Conservation (phyloP, 768 basidiomycete genomes). For the Suillus subalutaceus region DNA sequence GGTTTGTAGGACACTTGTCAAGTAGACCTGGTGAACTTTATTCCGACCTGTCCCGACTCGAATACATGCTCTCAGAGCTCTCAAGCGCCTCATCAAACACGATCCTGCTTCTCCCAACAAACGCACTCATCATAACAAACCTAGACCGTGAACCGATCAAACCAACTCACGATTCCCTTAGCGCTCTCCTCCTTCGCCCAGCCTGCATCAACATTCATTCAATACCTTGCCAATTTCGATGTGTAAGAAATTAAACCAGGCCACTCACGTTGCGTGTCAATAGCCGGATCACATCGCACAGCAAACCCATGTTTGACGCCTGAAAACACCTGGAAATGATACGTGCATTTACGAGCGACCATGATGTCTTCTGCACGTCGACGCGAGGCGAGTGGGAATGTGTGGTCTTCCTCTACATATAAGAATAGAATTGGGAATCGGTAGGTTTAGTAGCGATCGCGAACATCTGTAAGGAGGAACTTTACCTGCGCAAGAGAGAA, state of each 20-base stretch:
- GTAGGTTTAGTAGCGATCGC: not conserved
- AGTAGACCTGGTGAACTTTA: too few relatives aligned
- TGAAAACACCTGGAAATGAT: constrained; percentile 60
- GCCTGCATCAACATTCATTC: constrained; percentile 33
- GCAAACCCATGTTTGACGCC: constrained; percentile 35
- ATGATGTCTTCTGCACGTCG: constrained; percentile 59
- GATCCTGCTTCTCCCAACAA: not conserved
- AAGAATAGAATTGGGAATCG: constrained; percentile 2
- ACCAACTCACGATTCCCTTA: constrained; percentile 49
- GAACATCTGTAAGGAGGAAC: not conserved
- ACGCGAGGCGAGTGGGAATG: constrained; percentile 52
- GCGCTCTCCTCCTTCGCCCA: constrained; percentile 65
- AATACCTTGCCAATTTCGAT: not conserved
- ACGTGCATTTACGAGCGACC: constrained; percentile 47
- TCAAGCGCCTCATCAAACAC: too few relatives aligned
- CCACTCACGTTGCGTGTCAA: constrained; percentile 24
- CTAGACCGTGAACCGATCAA: constrained; percentile 40
- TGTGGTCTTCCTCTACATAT: constrained; percentile 49
- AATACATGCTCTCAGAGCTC: too few relatives aligned
- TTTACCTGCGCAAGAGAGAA: constrained; percentile 27
- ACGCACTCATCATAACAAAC: not conserved
- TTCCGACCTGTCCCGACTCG: too few relatives aligned
- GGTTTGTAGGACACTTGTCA: too few relatives aligned
- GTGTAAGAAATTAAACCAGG: too few relatives aligned
- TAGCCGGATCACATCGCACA: constrained; percentile 17